Evolutionary conservation across 495 filamentous ascomycete species (phyloP), one percentile per base, ranked within the genome.

Genomic region (Entonaema liquescens): DNA sequence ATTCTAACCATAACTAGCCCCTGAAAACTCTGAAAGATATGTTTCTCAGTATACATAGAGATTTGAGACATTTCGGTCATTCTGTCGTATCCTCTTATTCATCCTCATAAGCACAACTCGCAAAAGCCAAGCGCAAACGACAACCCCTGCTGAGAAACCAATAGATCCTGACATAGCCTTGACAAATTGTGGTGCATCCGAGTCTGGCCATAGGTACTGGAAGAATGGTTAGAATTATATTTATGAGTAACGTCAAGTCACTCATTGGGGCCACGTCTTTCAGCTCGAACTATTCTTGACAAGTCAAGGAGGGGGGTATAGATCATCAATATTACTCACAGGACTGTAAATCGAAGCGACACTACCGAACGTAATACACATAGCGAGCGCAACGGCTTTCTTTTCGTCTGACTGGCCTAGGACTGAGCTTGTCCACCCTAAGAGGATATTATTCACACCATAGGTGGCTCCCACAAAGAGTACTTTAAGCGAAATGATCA

Each of bases 391-490:
- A 17, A 77, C 81, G 1, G 83, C 81, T 40, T 81, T 80, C 66
- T 83, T 83, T 49, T 82, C 81, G 0, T 77, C 74, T 1, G 82
- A 79, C 49, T 84, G 80, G 0, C 80, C 79, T 2, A 82, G 59
- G 0, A 79, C 80, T 8, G 74, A 65, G 0, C 75, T 75, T 4
- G 75, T 75, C 84, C 83, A 87, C 11, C 77, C 78, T 1, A 83
- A 70, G 21, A 79, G 78, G n/a, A 84, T 76, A 36, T 74, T 77
- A 65, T 84, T 83, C 2, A 83, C 82, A 0, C 76, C 79, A 44
- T 84, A 85, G 15, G 80, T 78, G 5, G 77, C 76, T 21, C 76
- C 77, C 6, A 80, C 73, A 67, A 84, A 83, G 4, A 86, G 56
- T 52, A 82, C 49, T 53, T 11, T 29, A 9, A 15, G 13, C 7